Evolutionary conservation across 2,329 filamentous ascomycete species (phyloP), one percentile per base, ranked within the genome.

Genomic region (Pyrenochaeta sp.): DNA sequence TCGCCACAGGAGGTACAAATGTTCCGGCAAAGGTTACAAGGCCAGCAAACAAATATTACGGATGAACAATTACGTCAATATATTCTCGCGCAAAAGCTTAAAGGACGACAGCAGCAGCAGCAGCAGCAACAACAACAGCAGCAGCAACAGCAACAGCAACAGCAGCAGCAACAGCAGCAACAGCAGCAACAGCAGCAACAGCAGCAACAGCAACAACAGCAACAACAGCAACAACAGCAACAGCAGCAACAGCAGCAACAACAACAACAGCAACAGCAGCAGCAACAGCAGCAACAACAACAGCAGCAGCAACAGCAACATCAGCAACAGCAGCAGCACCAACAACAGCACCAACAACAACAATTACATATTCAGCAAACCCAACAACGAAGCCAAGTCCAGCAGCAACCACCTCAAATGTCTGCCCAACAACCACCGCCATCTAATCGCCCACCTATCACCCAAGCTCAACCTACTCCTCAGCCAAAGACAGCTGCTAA

Each of bases 1-100:
- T 76, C 75, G 0, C 66, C 71, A 4, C 71, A 79, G 43, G 79
- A 82, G 15, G 65, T 82, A 15, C 67, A 75, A 41, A 58, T 58
- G 17, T 72, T 77, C 55, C 74, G 79, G 31, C 58, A 63, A 41
- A 69, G 62, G 31, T 51, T 78, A 12, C 64, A 68, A 17, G 60
- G 49, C n/a, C 55, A 62, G 59, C 69, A 40, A 71, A 69, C 46
- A 14, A 74, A 74, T 18, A 47, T 60, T 49, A 48, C 57, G 10
- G 64, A 72, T 23, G 63, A 73, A 1, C 65, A 69, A 39, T 42
- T 68, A 15, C 65, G 67, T 7, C 60, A 72, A 14, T 56, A 64
- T 32, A 71, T 74, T 37, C 49, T 66, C 7, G 43, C 56, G 7
- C 56, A 64, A 18, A 68, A 67, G 58, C 63, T 57, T 56, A 69